Conservation (phyloP, 169 alveolate genomes). For the Neospora caninum region DNA sequence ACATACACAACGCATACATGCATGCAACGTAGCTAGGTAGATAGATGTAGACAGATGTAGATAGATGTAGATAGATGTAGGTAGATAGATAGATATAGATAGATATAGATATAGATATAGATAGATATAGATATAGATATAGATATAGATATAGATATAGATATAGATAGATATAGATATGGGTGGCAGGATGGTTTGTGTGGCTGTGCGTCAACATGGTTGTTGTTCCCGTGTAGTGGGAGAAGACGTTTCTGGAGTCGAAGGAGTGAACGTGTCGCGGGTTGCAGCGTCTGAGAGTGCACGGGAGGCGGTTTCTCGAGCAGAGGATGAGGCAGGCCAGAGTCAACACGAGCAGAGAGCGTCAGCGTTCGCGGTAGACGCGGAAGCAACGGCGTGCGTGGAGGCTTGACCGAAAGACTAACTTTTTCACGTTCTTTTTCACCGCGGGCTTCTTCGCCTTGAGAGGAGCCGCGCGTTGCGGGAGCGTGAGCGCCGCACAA, state of each 20-base stretch:
- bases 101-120: too few species aligned
- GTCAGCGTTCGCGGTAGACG: background rate
- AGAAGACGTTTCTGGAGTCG: too few species aligned
- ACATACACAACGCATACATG: too few species aligned
- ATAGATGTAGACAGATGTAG: background rate
- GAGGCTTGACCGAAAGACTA: background rate
- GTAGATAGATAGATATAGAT: background rate
- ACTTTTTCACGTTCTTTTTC: constrained; percentile 22
- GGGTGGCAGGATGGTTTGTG: too few species aligned
- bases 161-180: background rate
- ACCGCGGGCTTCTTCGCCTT: constrained; percentile 24
- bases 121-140: background rate
- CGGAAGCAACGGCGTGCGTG: background rate
- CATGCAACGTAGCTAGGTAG: too few species aligned
- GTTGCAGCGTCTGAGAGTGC: too few species aligned
- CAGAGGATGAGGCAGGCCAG: background rate
- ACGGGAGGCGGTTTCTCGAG: too few species aligned
- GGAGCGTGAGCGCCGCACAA: background rate
- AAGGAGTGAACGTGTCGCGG: too few species aligned
- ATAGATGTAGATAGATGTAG: background rate
- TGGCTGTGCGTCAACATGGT: too few species aligned
- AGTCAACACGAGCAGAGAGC: background rate
- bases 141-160: too few species aligned
- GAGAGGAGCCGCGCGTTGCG: constrained; percentile 16
- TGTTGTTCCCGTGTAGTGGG: too few species aligned